Percentiles rank a stretch among this genome's conserved stretches.
These are phyloP conservation scores for Lomentospora prolificans DNA, from an alignment of 2,329 filamentous ascomycete genomes.

Conservation along the genomic window DNA sequence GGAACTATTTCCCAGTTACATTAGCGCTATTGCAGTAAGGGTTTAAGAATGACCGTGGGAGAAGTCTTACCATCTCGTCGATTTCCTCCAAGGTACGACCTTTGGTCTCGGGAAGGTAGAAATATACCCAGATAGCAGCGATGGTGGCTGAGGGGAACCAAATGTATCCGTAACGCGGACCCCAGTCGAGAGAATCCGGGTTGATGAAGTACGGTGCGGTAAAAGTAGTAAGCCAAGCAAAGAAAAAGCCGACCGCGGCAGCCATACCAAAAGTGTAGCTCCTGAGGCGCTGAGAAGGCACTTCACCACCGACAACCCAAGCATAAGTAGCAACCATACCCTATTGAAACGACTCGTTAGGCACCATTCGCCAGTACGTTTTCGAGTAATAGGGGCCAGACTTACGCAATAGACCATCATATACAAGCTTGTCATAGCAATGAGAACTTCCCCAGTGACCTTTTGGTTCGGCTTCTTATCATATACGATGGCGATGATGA, in stretches of 20 bases:
- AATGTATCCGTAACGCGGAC: constrained; percentile 40
- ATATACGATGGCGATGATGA: constrained; percentile 38
- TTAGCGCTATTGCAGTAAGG: too few relatives aligned
- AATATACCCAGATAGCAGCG: background rate
- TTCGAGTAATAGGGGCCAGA: constrained; percentile 8
- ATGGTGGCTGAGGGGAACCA: constrained; percentile 26
- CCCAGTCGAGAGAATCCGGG: constrained; percentile 38
- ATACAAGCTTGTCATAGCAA: constrained; percentile 36
- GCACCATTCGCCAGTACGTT: background rate
- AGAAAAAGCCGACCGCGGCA: constrained; percentile 37
- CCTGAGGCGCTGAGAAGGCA: constrained; percentile 40
- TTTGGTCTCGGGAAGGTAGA: constrained; percentile 8
- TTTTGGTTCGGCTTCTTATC: constrained; percentile 22
- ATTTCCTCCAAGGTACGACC: constrained; percentile 13
- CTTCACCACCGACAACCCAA: constrained; percentile 41
- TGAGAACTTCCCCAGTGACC: constrained; percentile 29
- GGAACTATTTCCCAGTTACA: too few relatives aligned
- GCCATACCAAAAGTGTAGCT: constrained; percentile 42
- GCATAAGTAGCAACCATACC: constrained; percentile 39
- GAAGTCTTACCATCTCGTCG: constrained; percentile 10
- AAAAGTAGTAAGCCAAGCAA: constrained; percentile 40
- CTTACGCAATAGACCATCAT: constrained; percentile 37
- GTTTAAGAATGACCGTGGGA: too few relatives aligned
- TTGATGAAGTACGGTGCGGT: constrained; percentile 47
- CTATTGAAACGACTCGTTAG: constrained; percentile 11